Percentiles rank a stretch among this genome's conserved stretches.
phyloP scores from a whole-genome alignment of 2,329 filamentous ascomycete species.

The Penicillium verrucosum region DNA sequence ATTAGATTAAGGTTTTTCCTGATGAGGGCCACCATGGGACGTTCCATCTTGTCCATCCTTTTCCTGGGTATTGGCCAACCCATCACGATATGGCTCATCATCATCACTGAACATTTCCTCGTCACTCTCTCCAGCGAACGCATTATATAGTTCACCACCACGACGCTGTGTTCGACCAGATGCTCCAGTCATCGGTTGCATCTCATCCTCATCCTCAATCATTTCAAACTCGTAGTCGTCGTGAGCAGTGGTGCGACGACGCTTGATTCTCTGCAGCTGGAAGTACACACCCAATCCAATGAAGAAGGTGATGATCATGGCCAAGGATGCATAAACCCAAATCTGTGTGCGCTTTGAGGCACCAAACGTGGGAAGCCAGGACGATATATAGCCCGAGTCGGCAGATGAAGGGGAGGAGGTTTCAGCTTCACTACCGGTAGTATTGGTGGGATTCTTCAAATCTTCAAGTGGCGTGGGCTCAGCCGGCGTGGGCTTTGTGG shows the following conservation, averaged over 20 bases:
- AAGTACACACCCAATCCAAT: conserved; percentile 76
- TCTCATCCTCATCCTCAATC: conserved; percentile 73
- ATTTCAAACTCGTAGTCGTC: conserved; percentile 95
- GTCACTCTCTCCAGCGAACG: conserved; percentile 90
- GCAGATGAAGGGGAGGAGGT: conserved; percentile 30
- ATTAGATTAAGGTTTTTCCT: conserved; percentile 17
- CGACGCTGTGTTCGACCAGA: conserved; percentile 52
- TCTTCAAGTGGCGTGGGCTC: conserved; percentile 20
- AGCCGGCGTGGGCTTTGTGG: conserved; percentile 10
- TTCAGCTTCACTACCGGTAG: conserved; percentile 18
- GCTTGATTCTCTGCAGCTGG: conserved; percentile 72
- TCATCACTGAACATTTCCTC: conserved; percentile 58
- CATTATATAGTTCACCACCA: conserved; percentile 92
- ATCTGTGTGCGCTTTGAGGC: conserved; percentile 81
- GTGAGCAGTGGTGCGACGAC: conserved; percentile 68
- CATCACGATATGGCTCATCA: conserved; percentile 37
- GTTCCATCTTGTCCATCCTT: conserved; percentile 20
- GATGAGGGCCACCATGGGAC: conserved; percentile 6
- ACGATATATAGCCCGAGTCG: conserved; percentile 64
- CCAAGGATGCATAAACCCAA: conserved; percentile 88
- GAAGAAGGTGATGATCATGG: conserved; percentile 84
- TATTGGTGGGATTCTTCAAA: conserved; percentile 27
- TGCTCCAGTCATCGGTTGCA: conserved; percentile 45
- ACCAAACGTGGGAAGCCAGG: conserved; percentile 85
- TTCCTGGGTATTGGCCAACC: conserved; percentile 20